Conservation (phyloP, 345 rosid genomes). For the Eucalyptus polybractea region DNA sequence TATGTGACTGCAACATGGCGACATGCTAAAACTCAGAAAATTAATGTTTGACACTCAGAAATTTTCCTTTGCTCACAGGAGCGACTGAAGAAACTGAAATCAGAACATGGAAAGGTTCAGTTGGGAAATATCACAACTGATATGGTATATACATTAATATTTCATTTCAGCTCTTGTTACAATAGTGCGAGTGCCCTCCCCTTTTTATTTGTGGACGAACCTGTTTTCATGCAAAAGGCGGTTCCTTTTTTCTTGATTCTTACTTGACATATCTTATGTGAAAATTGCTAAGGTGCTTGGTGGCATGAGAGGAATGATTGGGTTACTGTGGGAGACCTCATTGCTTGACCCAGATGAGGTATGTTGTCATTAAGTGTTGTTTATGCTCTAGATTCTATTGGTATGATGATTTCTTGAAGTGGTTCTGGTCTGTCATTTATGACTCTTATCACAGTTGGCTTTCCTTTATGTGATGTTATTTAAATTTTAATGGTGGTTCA, state of each 20-base stretch:
- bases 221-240: background rate
- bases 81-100: conserved; percentile 74
- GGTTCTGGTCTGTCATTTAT: background rate
- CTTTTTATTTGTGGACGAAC: background rate
- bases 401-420: background rate
- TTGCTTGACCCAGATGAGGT: conserved; percentile 97
- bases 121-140: conserved; percentile 87
- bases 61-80: conserved; percentile 31
- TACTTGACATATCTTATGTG: background rate
- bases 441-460: background rate
- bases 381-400: background rate
- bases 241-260: background rate
- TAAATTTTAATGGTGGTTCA: background rate
- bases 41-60: background rate
- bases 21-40: background rate
- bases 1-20: background rate
- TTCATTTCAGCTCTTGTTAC: background rate
- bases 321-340: conserved; percentile 96
- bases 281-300: conserved; percentile 55
- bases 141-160: conserved; percentile 39
- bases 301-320: conserved; percentile 99
- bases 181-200: background rate
- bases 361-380: background rate
- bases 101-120: conserved; percentile 84
- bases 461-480: background rate